Evolutionary conservation across 2,329 filamentous ascomycete genomes (phyloP), one percentile per base, ranked within the genome.

Genomic region (Ceratocystis ficicola): DNA sequence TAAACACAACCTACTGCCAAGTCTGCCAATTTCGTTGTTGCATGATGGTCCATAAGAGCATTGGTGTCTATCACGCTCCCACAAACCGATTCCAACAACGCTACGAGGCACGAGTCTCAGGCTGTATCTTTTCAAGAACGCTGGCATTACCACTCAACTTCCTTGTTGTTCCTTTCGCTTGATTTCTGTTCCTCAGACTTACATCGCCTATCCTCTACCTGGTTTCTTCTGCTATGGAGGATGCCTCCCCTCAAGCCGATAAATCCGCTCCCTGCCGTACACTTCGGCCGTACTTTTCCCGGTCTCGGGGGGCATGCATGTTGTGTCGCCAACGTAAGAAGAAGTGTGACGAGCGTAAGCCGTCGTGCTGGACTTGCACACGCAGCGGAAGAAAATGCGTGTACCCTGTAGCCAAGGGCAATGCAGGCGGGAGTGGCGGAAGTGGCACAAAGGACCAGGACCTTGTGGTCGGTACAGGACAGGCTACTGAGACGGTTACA

Each of bases 241-340:
- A 44, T 41, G 41, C 10, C 28, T 22, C 66, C 20, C 46, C 44
- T n/a, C 44, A 60, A 36, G 5, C 46, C 44, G 66, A 67, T 22
- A 64, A 59, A 15, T 59, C 66, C 6, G 63, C 46, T 8, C 66
- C 65, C 50, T 67, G 63, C 60, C 66, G 66, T 32, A 63, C 63
- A 12, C 55, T 67, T 15, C 63, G 66, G 22, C 66, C 66, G 4
- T 67, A 67, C 46, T 67, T 67, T 46, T 67, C 66, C 59, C 66
- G 66, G 20, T 67, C 66, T n/a, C 63, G 66, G 28, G 66, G 66
- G 6, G 71, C 73, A 0, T 74, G 73, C 22, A 71, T 73, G 5
- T 61, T 72, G 8, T 74, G 73, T 68, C 72, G 73, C 62, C 72
- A 73, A 57, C 71, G 73, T 25, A 74, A 74, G 67, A 74, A 74